These are phyloP conservation scores for Ganoderma boninense DNA, from an alignment of 1,284 basidiomycete genomes.

Conservation along the genomic window DNA sequence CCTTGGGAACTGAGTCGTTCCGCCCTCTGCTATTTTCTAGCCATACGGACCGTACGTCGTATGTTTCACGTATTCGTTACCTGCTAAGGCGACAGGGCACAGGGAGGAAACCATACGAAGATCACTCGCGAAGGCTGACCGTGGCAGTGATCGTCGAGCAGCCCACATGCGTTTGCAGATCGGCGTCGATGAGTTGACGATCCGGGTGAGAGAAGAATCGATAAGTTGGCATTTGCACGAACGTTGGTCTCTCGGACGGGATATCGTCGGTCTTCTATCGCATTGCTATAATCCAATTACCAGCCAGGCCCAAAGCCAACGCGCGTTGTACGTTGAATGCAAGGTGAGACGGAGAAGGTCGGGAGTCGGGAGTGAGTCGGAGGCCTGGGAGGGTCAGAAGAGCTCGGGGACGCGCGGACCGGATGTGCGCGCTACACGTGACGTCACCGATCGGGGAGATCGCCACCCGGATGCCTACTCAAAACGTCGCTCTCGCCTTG, in stretches of 20 bases:
- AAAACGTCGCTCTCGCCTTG: constrained; percentile 22
- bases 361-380: not conserved
- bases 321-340: not conserved
- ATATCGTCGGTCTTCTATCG: constrained; percentile 24
- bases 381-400: too few species aligned
- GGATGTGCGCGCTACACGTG: constrained; percentile 31
- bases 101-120: constrained; percentile 5
- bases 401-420: not conserved
- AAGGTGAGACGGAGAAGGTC: not conserved
- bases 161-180: constrained; percentile 6
- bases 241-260: constrained; percentile 16
- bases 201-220: constrained; percentile 7
- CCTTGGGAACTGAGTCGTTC: not conserved
- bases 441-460: constrained; percentile 34
- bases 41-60: not conserved
- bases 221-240: not conserved
- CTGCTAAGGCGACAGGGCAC: not conserved
- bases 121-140: not conserved
- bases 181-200: constrained; percentile 10
- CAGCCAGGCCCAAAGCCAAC: not conserved
- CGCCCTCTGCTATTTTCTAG: not conserved
- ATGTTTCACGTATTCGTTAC: constrained; percentile 7
- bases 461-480: constrained; percentile 10
- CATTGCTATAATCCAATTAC: not conserved
- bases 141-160: constrained; percentile 20